Evolutionary conservation across 2,329 filamentous ascomycete genomes (phyloP).

Genomic region (Apiospora malaysiana): DNA sequence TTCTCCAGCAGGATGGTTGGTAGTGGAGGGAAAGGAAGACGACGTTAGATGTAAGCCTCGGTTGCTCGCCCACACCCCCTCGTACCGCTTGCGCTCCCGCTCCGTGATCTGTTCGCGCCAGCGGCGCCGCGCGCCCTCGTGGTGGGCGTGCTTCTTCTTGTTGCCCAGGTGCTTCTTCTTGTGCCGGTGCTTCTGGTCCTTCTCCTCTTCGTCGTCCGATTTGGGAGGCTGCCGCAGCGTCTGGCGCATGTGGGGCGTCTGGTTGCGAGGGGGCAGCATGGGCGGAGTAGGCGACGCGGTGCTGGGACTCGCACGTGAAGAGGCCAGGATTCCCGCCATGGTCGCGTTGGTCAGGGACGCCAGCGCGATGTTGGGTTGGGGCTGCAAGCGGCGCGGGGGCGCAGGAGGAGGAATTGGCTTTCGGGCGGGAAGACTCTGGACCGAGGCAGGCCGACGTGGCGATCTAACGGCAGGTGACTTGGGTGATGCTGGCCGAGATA

Average conservation of each 20-base stretch:
- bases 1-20: not conserved
- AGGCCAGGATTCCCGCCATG: slow-evolving; percentile 75
- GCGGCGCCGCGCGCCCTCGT: slow-evolving; percentile 75
- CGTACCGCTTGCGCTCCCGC: slow-evolving; percentile 78
- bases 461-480: not conserved
- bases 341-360: slow-evolving; percentile 76
- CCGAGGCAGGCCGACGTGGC: slow-evolving; percentile 27
- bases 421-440: slow-evolving; percentile 25
- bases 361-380: slow-evolving; percentile 55
- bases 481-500: slow-evolving; percentile 30
- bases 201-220: slow-evolving; percentile 58
- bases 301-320: slow-evolving; percentile 57
- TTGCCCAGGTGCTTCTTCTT: slow-evolving; percentile 59
- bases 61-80: slow-evolving; percentile 85
- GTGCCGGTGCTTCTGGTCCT: slow-evolving; percentile 47
- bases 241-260: slow-evolving; percentile 60
- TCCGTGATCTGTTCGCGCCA: slow-evolving; percentile 79
- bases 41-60: slow-evolving; percentile 60
- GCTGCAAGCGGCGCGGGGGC: slow-evolving; percentile 31
- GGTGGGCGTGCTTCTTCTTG: slow-evolving; percentile 73
- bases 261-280: slow-evolving; percentile 43
- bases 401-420: slow-evolving; percentile 24
- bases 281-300: slow-evolving; percentile 45
- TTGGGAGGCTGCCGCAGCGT: slow-evolving; percentile 66
- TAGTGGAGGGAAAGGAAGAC: slow-evolving; percentile 24